phyloP scores from a whole-genome alignment of 306 rosid species.

The Psophocarpus tetragonolobus region DNA sequence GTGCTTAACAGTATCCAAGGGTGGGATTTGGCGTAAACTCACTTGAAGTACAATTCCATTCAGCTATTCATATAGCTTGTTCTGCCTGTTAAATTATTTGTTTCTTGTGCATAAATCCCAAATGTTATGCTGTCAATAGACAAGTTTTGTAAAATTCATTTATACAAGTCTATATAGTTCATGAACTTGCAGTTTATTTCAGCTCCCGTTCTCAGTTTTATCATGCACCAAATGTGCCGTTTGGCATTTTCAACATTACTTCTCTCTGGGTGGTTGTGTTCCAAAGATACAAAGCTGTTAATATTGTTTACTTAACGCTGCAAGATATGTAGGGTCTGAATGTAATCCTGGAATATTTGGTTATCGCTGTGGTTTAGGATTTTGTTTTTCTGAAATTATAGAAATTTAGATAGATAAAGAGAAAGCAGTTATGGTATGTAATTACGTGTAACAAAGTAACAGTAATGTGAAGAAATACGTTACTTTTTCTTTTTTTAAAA shows the following conservation, averaged over 20 bases:
- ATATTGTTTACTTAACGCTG: not conserved
- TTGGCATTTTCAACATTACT: not conserved
- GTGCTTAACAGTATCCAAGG: conserved; percentile 68
- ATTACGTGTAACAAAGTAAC: too few relatives aligned
- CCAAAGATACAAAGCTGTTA: not conserved
- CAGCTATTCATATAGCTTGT: not conserved
- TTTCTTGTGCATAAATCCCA: conserved; percentile 5
- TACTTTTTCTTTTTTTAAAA: too few relatives aligned
- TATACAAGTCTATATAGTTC: too few relatives aligned
- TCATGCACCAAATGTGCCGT: not conserved
- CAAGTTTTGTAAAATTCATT: conserved; percentile 7
- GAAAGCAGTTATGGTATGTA: too few relatives aligned
- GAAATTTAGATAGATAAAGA: not conserved
- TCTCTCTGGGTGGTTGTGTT: not conserved
- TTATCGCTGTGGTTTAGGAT: not conserved
- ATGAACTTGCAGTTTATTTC: too few relatives aligned
- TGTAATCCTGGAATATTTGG: not conserved
- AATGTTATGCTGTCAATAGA: not conserved
- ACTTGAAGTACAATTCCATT: conserved; percentile 44
- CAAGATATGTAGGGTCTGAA: not conserved
- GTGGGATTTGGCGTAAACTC: conserved; percentile 80
- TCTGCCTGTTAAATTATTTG: conserved; percentile 10
- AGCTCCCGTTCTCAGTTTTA: not conserved
- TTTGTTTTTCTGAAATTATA: not conserved
- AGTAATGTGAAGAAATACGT: too few relatives aligned